A percentile compares a stretch with the other conserved stretches of the same genome.
phyloP scores from a whole-genome alignment of 1,284 basidiomycete genomes.

The Rhizopogon parksii region DNA sequence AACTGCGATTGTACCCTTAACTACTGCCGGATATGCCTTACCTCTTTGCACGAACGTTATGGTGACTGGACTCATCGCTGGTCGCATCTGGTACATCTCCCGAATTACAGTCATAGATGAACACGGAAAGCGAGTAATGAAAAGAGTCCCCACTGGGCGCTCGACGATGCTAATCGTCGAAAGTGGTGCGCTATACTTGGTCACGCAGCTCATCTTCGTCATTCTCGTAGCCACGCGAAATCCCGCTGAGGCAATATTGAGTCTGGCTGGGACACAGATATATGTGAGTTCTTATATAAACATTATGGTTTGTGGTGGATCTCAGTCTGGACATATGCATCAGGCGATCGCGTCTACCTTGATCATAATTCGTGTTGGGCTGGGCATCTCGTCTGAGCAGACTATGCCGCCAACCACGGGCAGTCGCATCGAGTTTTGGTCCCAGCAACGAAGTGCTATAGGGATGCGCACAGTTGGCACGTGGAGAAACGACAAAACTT shows the following conservation, averaged over 20 bases:
- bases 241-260: conserved; percentile 25
- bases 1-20: neutral
- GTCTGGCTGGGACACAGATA: conserved; percentile 25
- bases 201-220: conserved; percentile 28
- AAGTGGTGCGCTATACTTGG: conserved; percentile 27
- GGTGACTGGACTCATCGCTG: conserved; percentile 26
- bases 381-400: neutral
- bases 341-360: conserved; percentile 6
- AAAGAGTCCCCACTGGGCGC: neutral
- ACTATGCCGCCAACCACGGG: neutral
- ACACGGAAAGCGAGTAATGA: neutral
- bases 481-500: neutral
- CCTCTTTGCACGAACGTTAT: conserved; percentile 8
- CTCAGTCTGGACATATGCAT: neutral
- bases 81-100: conserved; percentile 22
- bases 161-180: conserved; percentile 26
- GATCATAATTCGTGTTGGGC: conserved; percentile 9
- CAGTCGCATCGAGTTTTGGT: neutral
- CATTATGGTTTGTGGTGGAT: neutral
- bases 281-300: conserved; percentile 17
- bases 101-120: neutral
- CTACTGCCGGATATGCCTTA: neutral
- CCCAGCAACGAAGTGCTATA: neutral
- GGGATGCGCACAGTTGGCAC: neutral
- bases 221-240: conserved; percentile 25